Percentiles rank a stretch among this genome's conserved stretches.
These are phyloP conservation scores for Angomonas ambiguus DNA, from an alignment of 208 protist genomes.

Conservation along the genomic window DNA sequence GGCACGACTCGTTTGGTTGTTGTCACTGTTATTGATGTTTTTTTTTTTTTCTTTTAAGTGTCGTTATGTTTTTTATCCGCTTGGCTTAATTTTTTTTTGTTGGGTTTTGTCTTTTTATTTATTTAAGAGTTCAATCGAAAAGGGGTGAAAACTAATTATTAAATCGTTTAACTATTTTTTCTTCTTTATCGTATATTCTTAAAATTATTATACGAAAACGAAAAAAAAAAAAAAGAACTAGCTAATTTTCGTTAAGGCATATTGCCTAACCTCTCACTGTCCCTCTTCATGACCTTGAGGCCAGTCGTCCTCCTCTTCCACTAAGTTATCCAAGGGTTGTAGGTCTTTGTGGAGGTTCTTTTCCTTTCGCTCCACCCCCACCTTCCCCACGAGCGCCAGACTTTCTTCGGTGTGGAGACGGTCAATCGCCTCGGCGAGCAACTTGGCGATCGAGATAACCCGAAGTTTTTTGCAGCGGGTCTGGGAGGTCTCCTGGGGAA, in stretches of 20 bases:
- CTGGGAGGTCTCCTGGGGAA: constrained; percentile 77
- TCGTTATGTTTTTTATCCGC: neutral
- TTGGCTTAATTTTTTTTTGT: too few relatives aligned
- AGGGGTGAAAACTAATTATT: neutral
- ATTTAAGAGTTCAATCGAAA: neutral
- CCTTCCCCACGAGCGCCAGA: constrained; percentile 49
- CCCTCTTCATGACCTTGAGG: constrained; percentile 14
- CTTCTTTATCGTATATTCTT: neutral
- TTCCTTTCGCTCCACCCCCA: constrained; percentile 10
- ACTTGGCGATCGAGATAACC: constrained; percentile 81
- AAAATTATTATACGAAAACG: neutral
- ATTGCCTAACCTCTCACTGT: neutral
- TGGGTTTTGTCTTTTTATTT: neutral
- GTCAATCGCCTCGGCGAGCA: constrained; percentile 85
- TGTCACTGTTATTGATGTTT: neutral
- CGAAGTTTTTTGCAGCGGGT: constrained; percentile 78
- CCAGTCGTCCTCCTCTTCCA: constrained; percentile 82
- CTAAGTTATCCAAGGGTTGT: constrained; percentile 69
- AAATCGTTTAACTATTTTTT: too few relatives aligned
- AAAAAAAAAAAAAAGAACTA: neutral
- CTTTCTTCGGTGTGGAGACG: constrained; percentile 85
- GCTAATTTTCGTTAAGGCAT: neutral
- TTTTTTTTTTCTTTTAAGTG: neutral
- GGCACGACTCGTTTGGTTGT: neutral
- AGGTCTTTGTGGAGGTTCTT: constrained; percentile 58